These are phyloP conservation scores for Forsythia viridissima DNA, from an alignment of 257 asterid species.

Conservation along the genomic window DNA sequence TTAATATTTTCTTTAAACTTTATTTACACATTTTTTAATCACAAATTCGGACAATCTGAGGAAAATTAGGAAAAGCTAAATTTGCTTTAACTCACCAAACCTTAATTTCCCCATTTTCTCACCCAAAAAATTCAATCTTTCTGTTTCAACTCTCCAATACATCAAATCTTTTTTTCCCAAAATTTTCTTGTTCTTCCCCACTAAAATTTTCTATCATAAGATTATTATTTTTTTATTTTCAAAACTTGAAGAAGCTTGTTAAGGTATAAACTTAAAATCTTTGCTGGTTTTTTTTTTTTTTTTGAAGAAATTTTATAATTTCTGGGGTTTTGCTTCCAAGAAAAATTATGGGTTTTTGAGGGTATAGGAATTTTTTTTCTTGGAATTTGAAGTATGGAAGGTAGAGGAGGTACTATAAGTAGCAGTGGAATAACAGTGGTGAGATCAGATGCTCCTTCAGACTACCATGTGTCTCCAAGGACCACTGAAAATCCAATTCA, in stretches of 20 bases:
- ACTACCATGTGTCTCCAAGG: constrained; percentile 82
- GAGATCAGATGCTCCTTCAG: constrained; percentile 96
- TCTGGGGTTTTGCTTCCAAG: constrained; percentile 17
- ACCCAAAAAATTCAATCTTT: constrained; percentile 37
- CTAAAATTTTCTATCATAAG: background rate
- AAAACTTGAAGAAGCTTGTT: constrained; percentile 23
- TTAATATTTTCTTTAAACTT: constrained; percentile 33
- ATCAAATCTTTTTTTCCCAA: constrained; percentile 29
- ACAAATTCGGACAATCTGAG: constrained; percentile 55
- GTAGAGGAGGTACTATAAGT: constrained; percentile 36
- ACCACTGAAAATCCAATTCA: constrained; percentile 42
- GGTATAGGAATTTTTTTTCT: constrained; percentile 10
- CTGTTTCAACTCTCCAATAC: constrained; percentile 25
- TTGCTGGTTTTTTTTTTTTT: background rate
- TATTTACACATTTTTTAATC: constrained; percentile 23
- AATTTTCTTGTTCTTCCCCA: constrained; percentile 12
- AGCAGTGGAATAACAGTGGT: constrained; percentile 78
- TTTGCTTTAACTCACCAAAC: constrained; percentile 37
- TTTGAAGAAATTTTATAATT: constrained; percentile 10
- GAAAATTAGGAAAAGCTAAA: constrained; percentile 52
- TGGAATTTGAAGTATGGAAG: constrained; percentile 52
- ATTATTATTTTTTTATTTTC: constrained; percentile 21
- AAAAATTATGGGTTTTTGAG: constrained; percentile 42
- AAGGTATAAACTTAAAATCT: constrained; percentile 22
- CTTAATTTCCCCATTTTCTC: constrained; percentile 40